These are phyloP conservation scores for Cladosporium halotolerans DNA, from an alignment of 2,329 filamentous ascomycete genomes.

Conservation along the genomic window DNA sequence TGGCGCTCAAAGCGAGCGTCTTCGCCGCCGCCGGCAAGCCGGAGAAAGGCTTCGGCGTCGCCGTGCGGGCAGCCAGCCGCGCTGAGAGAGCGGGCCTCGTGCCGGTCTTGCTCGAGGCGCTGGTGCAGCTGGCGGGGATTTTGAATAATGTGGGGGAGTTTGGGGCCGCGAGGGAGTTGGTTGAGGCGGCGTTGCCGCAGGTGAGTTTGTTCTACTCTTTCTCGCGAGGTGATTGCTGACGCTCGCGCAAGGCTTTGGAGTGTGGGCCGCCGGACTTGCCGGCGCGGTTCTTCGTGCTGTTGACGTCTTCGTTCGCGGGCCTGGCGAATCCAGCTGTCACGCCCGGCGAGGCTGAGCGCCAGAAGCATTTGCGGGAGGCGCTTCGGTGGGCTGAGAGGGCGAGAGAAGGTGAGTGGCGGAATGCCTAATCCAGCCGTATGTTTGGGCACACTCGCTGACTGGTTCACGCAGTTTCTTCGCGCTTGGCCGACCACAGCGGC, in stretches of 20 bases:
- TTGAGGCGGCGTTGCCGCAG: conserved; percentile 63
- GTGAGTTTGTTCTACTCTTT: conserved; percentile 15
- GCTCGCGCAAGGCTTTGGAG: background rate
- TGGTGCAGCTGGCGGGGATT: conserved; percentile 61
- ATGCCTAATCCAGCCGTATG: too few species aligned
- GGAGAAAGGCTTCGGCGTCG: conserved; percentile 69
- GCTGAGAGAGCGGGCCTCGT: conserved; percentile 65
- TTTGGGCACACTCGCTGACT: background rate
- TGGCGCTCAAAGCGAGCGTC: conserved; percentile 66
- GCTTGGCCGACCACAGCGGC: background rate
- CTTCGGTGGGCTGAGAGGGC: conserved; percentile 2
- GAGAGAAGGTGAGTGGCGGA: conserved; percentile 2
- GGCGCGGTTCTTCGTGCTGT: conserved; percentile 2
- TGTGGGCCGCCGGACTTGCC: background rate
- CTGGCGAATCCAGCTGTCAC: conserved; percentile 4
- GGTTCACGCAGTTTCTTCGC: background rate
- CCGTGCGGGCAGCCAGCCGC: conserved; percentile 67
- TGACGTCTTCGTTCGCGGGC: background rate
- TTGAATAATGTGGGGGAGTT: conserved; percentile 67
- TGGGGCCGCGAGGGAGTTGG: conserved; percentile 55
- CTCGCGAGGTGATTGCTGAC: background rate
- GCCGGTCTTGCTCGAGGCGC: conserved; percentile 65
- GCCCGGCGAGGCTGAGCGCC: background rate
- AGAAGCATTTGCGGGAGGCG: background rate
- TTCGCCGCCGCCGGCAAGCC: conserved; percentile 63